Evolutionary conservation across 805 yeast genomes (phyloP), one percentile per base, ranked within the genome.

Genomic region (Priceomyces castillae): DNA sequence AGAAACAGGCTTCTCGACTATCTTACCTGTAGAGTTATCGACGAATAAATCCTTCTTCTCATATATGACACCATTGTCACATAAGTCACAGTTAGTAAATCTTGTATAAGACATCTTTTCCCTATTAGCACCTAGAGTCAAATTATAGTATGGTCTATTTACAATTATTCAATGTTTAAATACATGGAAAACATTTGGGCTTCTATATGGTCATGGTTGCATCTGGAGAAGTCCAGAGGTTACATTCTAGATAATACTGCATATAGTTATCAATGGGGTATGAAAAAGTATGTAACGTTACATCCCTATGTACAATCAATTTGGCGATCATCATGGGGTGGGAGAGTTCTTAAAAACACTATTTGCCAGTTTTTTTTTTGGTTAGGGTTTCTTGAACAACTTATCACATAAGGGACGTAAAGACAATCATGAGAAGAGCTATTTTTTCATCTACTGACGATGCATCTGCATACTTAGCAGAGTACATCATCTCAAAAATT

Each of bases 391-490:
- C 7, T 28, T 28, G 31, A 28, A 28, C 31, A n/a, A 28, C n/a
- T 11, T 28, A n/a, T n/a, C 10, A n/a, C 15, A 6, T 11, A 34
- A 18, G 12, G 16, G 9, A 4, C 28, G 30, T 9, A 40, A 33
- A 34, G 16, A 23, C 15, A 36, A 47, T 28, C 7, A 57, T 61
- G 62, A 61, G 49, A 57, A 69, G 64, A 54, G 68, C 61, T 37
- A 57, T 62, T 11, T 75, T 67, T 49, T 61, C 71, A 12, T 51
- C 57, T 2, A 42, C 66, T 2, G 65, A 63, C 10, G 71, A 66
- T 33, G 80, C 80, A 15, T 69, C 75, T 26, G 60, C 51, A 37
- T 67, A 52, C 41, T 65, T 76, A 40, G 82, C 82, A 15, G 62
- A 67, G 34, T 64, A 74, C 54, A 73, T 79, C 25, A 65, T 75